Evolutionary conservation across 192 early-diverging fungal species (phyloP).

Genomic region (Rhizophagus sp.): DNA sequence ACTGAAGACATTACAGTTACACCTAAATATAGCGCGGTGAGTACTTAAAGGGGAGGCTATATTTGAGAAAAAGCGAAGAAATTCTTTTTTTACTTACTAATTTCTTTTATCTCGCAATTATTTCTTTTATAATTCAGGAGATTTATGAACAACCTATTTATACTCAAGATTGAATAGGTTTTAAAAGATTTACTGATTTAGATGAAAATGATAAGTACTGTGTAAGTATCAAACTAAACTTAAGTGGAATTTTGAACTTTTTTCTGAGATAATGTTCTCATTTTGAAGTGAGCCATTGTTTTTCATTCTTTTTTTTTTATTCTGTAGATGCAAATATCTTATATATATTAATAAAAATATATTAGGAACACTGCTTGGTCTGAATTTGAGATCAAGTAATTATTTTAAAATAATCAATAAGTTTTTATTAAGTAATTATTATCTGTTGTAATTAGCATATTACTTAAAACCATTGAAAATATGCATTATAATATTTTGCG

Average conservation of each 20-base stretch:
- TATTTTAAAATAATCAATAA: no score
- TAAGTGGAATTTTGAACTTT: neutral
- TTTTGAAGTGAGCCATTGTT: no score
- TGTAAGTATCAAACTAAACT: slow-evolving; percentile 38
- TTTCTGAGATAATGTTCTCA: no score
- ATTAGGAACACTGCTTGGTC: no score
- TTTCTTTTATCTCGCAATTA: slow-evolving; percentile 50
- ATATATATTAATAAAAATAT: no score
- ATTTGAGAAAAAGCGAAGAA: neutral
- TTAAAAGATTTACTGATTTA: slow-evolving; percentile 58
- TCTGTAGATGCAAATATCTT: slow-evolving; percentile 44
- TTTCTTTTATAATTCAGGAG: slow-evolving; percentile 59
- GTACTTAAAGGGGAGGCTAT: slow-evolving; percentile 1
- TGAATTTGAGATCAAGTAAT: no score
- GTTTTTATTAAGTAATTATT: no score
- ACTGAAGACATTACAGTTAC: slow-evolving; percentile 74
- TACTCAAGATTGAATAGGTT: slow-evolving; percentile 70
- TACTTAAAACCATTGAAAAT: no score
- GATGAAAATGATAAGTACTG: slow-evolving; percentile 48
- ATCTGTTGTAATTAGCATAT: no score
- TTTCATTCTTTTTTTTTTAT: neutral
- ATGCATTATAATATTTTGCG: no score
- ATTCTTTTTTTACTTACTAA: neutral
- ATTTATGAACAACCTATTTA: slow-evolving; percentile 62
- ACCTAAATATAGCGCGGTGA: slow-evolving; percentile 60